Conservation (phyloP, 1,139 yeast species). For the Nakaseomyces glabratus region DNA sequence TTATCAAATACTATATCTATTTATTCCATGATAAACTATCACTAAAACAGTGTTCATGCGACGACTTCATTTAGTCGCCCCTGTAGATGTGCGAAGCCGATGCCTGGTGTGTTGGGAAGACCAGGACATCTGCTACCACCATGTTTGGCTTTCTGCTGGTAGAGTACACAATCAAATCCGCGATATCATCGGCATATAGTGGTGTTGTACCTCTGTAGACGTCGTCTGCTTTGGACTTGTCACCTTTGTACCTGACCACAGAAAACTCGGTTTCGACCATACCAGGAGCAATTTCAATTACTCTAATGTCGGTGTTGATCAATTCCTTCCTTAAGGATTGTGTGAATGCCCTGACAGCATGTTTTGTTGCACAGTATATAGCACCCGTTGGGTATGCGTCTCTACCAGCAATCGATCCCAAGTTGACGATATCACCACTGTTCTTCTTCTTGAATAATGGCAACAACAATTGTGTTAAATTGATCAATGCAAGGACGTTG, state of each 20-base stretch:
- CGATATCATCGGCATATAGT: constrained; percentile 66
- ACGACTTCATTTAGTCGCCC: too few relatives aligned
- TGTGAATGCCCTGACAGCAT: constrained; percentile 69
- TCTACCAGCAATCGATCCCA: constrained; percentile 84
- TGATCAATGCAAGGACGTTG: constrained; percentile 64
- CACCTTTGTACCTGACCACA: constrained; percentile 66
- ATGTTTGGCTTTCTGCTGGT: constrained; percentile 63
- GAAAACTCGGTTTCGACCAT: constrained; percentile 85
- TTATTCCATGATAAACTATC: too few relatives aligned
- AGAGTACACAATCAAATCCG: constrained; percentile 69
- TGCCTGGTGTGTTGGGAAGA: constrained; percentile 74
- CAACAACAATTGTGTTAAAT: constrained; percentile 56
- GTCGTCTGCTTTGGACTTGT: constrained; percentile 53
- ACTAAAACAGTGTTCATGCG: too few relatives aligned
- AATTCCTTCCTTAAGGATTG: constrained; percentile 71
- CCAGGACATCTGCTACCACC: constrained; percentile 69
- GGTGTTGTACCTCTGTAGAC: constrained; percentile 72
- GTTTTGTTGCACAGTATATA: constrained; percentile 83
- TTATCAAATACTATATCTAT: too few relatives aligned
- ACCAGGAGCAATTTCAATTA: constrained; percentile 81
- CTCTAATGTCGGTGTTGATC: constrained; percentile 63
- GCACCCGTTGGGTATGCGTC: constrained; percentile 83
- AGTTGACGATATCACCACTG: constrained; percentile 69
- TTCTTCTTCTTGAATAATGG: constrained; percentile 48
- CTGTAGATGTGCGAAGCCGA: constrained; percentile 52